A percentile compares a stretch with the other conserved stretches of the same genome.
Conservation (phyloP, 2,329 filamentous ascomycete genomes). For the Botrytis byssoidea region DNA sequence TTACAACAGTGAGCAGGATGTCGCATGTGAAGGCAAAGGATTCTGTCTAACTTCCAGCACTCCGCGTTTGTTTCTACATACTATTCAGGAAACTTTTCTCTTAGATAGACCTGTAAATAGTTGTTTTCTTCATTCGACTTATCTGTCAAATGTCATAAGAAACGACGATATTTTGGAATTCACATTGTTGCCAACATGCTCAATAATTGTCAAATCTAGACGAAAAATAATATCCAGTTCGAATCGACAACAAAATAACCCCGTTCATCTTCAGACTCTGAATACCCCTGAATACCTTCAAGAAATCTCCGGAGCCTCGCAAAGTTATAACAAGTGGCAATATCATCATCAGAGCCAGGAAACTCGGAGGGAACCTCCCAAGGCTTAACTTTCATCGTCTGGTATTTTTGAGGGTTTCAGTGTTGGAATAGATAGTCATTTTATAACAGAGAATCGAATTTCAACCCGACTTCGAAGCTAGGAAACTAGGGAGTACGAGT, state of each 20-base stretch:
- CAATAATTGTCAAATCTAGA: accelerated
- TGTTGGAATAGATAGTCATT: accelerated
- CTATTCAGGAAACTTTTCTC: not conserved
- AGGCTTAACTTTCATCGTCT: too few relatives aligned
- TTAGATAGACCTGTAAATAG: too few relatives aligned
- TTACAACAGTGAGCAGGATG: too few relatives aligned
- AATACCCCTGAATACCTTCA: accelerated
- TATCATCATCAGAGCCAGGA: not conserved
- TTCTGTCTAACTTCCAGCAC: not conserved
- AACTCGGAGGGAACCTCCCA: not conserved
- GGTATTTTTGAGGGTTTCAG: not conserved
- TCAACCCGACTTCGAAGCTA: accelerated
- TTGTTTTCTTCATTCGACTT: too few relatives aligned
- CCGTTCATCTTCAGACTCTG: accelerated
- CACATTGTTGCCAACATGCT: not conserved
- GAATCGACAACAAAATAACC: not conserved
- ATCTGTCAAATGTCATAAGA: accelerated
- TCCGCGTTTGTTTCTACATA: not conserved
- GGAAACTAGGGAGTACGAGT: not conserved
- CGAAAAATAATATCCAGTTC: accelerated
- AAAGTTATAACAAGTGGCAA: accelerated
- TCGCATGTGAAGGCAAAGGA: not conserved
- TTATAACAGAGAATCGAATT: not conserved
- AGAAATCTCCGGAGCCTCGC: too few relatives aligned
- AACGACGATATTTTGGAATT: not conserved